Evolutionary conservation across 305 asterid species (phyloP), one percentile per base, ranked within the genome.

Genomic region (Vinca major): DNA sequence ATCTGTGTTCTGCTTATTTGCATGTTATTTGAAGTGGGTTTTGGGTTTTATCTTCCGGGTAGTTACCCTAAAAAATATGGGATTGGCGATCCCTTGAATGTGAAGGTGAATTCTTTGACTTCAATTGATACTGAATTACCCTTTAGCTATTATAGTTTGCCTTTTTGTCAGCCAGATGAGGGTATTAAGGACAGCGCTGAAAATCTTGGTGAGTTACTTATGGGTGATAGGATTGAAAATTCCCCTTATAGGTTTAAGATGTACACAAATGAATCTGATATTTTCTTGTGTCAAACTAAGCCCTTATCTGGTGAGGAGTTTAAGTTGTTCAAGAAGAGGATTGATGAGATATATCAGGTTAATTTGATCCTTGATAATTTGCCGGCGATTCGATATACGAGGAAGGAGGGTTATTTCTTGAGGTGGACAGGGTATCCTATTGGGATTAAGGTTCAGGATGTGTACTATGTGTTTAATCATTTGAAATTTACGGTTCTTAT

Each of bases 181-280:
- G 85, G 85, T 20, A 78, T 80, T 5, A 80, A 78, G 57, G 85
- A 80, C 44, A 80, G 82, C 36, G 85, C 85, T 7, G 85, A 80
- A 41, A 80, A 80, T 72, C 78, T 80, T 13, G 85, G 85, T 69
- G 85, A 80, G 79, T 73, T 80, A 21, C 85, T 80, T 57, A 78
- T 80, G 85, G 85, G 85, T 44, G 85, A 80, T 68, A 73, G 82
- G 69, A 80, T 80, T 40, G 85, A 80, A 74, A 80, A 80, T 73
- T 80, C 85, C 40, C 85, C 85, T 50, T 78, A 80, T 63, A 78
- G 77, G 75, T 80, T 80, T 73, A 80, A 80, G 82, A 80, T 73
- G 82, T 63, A 72, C 67, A 78, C 63, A 2, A 80, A 78, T 70
- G 85, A 80, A 70, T 49, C 85, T 0, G 80, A 78, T 43, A 72